Base-by-base conservation (phyloP, 305 asterid species). In the Andrographis paniculata region DNA sequence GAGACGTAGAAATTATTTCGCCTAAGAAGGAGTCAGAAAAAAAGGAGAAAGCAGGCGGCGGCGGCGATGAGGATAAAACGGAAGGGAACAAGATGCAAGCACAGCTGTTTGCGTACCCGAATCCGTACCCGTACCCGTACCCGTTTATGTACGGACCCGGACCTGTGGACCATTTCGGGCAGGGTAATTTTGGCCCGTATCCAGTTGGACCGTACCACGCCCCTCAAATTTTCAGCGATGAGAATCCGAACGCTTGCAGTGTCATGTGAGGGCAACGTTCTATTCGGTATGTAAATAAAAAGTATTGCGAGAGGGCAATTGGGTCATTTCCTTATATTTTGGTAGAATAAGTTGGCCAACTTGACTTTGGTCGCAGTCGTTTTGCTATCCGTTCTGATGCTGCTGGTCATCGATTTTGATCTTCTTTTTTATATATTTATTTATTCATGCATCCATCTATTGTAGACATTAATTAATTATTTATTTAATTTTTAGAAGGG, bases 191-290 rank as follows among this genome's bases (percentile, higher is more conserved):
- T 53, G 55, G 61, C 55, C 71, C 82, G 44, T 71, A 64, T 52
- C 48, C 65, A 17, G 49, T 48, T 18, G 62, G 56, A 4, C 50
- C 42, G 35, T 48, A 30, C 63, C 72, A 69, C 47, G 79, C 79
- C 1, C 82, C 82, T 0, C 78, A 71, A 22, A 57, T 75, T 0
- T 75, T 75, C 40, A 75, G 82, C 59, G 82, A 74, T 24, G 82
- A 74, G 65, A 74, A 74, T 44, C 82, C 82, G 0, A 75, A 75
- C 21, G 66, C 83, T 9, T 75, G 83, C 55, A 56, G 48, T 31
- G 74, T 71, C 4, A 75, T 75, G 82, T 75, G 69, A 75, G 12
- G n/a, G n/a, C n/a, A n/a, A n/a, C n/a, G 38, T 5, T 3, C 1
- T 12, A 33, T 2, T 24, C n/a, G 8, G 30, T 24, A 24, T 39